These are phyloP conservation scores for Gamsiella multidivaricata DNA, from an alignment of 192 early-diverging fungal genomes.

Conservation along the genomic window DNA sequence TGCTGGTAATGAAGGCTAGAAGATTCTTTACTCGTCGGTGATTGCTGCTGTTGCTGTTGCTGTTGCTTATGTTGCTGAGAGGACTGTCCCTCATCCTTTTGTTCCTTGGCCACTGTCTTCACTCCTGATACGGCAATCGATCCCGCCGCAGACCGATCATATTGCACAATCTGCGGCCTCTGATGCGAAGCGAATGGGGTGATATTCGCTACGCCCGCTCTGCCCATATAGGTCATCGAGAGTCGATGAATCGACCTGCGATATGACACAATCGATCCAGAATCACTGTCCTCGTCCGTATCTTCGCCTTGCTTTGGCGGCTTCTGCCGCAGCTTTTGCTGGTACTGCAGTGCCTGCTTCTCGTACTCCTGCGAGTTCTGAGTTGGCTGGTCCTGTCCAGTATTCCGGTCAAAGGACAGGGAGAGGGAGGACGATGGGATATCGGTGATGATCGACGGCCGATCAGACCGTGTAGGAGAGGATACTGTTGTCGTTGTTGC, in stretches of 20 bases:
- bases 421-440: constrained; percentile 26
- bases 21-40: background rate
- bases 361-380: constrained; percentile 10
- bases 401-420: constrained; percentile 30
- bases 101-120: constrained; percentile 22
- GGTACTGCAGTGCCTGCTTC: constrained; percentile 37
- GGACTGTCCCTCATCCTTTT: constrained; percentile 1
- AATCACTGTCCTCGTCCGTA: constrained; percentile 39
- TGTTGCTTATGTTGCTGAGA: constrained; percentile 21
- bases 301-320: constrained; percentile 33
- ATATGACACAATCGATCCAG: constrained; percentile 37
- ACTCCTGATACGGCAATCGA: background rate
- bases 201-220: constrained; percentile 41
- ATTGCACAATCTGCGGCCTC: constrained; percentile 5
- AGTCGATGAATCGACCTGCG: constrained; percentile 37
- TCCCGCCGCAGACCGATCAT: constrained; percentile 17
- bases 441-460: constrained; percentile 9
- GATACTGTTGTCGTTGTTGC: background rate
- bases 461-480: constrained; percentile 6
- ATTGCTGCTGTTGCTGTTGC: constrained; percentile 9
- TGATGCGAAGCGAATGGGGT: constrained; percentile 26
- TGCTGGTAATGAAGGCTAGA: too few relatives aligned
- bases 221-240: constrained; percentile 41
- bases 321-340: constrained; percentile 32
- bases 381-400: background rate